Conservation (phyloP, 345 rosid species). For the Erodium maritimum region DNA sequence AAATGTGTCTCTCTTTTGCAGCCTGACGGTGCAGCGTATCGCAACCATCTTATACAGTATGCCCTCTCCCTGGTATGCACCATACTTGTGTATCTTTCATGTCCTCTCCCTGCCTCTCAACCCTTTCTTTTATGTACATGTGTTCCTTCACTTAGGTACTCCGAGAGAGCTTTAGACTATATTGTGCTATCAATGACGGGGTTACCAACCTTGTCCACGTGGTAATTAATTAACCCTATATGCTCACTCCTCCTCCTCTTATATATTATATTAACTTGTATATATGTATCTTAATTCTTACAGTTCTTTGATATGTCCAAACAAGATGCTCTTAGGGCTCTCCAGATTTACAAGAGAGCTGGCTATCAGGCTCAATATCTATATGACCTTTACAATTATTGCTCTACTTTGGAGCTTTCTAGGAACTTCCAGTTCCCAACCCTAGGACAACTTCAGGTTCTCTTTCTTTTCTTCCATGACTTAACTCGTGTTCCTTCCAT, state of each 20-base stretch:
- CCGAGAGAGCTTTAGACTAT: constrained; percentile 79
- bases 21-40: constrained; percentile 70
- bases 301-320: constrained; percentile 89
- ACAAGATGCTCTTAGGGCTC: constrained; percentile 74
- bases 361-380: constrained; percentile 84
- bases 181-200: constrained; percentile 80
- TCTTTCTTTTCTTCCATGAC: too few relatives aligned
- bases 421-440: constrained; percentile 91
- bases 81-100: background rate
- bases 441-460: constrained; percentile 62
- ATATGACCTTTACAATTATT: constrained; percentile 83
- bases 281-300: too few relatives aligned
- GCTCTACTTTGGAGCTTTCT: constrained; percentile 89
- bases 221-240: too few relatives aligned
- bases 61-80: constrained; percentile 60
- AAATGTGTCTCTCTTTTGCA: too few relatives aligned
- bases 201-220: constrained; percentile 78
- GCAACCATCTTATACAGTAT: constrained; percentile 62
- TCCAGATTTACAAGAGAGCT: constrained; percentile 59
- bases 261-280: too few relatives aligned
- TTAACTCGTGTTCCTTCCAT: too few relatives aligned
- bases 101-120: too few relatives aligned
- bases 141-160: constrained; percentile 28
- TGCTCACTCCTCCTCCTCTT: too few relatives aligned
- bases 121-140: background rate